Evolutionary conservation across 441 rosid genomes (phyloP).

Genomic region (Adansonia gregorii): DNA sequence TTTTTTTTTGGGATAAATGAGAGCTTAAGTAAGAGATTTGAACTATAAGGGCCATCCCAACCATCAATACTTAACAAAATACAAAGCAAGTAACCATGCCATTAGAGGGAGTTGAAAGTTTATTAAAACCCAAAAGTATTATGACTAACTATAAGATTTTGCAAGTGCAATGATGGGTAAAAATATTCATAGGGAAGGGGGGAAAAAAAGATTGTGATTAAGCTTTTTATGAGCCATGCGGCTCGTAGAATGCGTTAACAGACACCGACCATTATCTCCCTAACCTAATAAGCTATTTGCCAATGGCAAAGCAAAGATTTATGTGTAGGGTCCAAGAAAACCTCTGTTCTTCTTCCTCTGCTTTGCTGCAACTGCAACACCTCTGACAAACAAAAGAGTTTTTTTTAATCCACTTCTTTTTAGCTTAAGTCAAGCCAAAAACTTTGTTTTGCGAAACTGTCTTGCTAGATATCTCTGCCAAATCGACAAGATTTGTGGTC

Average conservation of each 20-base stretch:
- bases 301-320: too few relatives aligned
- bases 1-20: too few relatives aligned
- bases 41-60: too few relatives aligned
- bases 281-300: neutral
- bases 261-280: neutral
- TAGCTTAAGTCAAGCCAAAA: neutral
- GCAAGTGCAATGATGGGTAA: slow-evolving; percentile 6
- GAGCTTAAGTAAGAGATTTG: neutral
- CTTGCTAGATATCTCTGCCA: neutral
- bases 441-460: neutral
- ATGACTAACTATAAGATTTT: neutral
- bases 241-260: neutral
- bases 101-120: neutral
- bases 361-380: neutral
- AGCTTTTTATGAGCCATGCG: slow-evolving; percentile 16
- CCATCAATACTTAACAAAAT: neutral
- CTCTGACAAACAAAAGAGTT: neutral
- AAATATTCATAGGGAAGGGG: slow-evolving; percentile 17
- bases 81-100: neutral
- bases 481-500: slow-evolving; percentile 12
- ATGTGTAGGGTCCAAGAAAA: too few relatives aligned
- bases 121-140: neutral
- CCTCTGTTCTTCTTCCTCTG: neutral
- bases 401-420: neutral
- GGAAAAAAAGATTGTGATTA: neutral